Evolutionary conservation across 2,329 filamentous ascomycete genomes (phyloP).

Genomic region (Calonectria pseudoreteaudii): DNA sequence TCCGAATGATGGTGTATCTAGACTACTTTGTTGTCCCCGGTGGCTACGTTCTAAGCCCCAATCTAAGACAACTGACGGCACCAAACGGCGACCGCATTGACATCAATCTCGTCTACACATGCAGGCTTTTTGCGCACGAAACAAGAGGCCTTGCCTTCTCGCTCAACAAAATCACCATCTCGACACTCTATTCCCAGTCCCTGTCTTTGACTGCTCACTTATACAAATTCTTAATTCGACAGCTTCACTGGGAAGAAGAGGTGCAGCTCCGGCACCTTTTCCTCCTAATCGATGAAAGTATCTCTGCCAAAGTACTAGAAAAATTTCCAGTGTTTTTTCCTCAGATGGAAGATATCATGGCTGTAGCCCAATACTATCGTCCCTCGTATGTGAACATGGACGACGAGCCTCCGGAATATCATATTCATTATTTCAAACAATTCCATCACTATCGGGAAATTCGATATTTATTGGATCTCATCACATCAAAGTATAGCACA

Average conservation of each 20-base stretch:
- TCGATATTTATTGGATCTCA: no score
- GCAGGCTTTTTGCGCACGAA: neutral
- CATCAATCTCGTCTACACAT: neutral
- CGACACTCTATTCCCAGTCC: neutral
- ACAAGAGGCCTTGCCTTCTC: neutral
- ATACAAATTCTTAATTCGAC: accelerated
- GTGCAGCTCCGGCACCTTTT: neutral
- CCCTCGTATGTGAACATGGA: no score
- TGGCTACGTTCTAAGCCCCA: neutral
- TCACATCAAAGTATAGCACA: no score
- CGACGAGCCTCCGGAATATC: no score
- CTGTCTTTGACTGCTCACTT: neutral
- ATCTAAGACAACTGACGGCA: neutral
- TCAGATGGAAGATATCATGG: no score
- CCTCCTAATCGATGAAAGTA: neutral
- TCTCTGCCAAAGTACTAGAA: no score
- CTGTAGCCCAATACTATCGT: no score
- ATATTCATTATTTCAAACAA: no score
- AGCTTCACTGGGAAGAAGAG: neutral
- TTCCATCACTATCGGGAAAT: no score
- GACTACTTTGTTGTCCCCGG: neutral
- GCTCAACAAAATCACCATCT: neutral
- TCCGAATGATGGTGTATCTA: neutral
- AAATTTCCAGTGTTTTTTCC: no score
- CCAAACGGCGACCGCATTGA: neutral